Evolutionary conservation across 805 yeast genomes (phyloP).

Genomic region (Candida manassasensis): DNA sequence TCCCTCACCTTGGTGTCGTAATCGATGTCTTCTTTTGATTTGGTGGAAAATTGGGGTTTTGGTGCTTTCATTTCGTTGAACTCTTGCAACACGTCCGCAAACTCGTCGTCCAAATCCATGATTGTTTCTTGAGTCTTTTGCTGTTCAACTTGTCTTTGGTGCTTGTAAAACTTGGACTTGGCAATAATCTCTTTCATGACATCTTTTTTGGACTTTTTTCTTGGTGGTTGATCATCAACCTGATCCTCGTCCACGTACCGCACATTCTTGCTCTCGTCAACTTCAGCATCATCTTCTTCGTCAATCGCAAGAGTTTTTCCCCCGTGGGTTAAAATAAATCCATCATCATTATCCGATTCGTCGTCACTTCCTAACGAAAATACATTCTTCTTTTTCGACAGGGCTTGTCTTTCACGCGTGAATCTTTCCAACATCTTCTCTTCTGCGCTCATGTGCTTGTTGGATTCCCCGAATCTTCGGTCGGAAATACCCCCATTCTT

Average conservation of each 20-base stretch:
- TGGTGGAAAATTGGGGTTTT: slow-evolving; percentile 18
- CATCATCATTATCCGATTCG: slow-evolving; percentile 43
- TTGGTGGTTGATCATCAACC: slow-evolving; percentile 36
- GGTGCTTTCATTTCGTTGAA: slow-evolving; percentile 23
- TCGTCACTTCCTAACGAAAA: slow-evolving; percentile 65
- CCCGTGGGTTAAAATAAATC: slow-evolving; percentile 65
- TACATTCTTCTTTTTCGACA: slow-evolving; percentile 42
- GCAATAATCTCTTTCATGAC: slow-evolving; percentile 85
- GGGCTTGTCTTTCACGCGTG: slow-evolving; percentile 76
- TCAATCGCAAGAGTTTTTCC: slow-evolving; percentile 63
- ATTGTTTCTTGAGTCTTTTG: slow-evolving; percentile 57
- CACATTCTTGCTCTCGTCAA: slow-evolving; percentile 22
- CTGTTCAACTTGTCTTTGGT: slow-evolving; percentile 66
- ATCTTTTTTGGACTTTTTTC: slow-evolving; percentile 74
- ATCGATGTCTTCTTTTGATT: slow-evolving; percentile 40
- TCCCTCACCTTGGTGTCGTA: slow-evolving; percentile 67
- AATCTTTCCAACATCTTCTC: slow-evolving; percentile 95
- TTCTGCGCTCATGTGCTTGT: slow-evolving; percentile 65
- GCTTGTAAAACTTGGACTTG: slow-evolving; percentile 72
- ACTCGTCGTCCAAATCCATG: slow-evolving; percentile 66
- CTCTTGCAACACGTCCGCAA: slow-evolving; percentile 63
- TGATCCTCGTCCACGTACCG: slow-evolving; percentile 39
- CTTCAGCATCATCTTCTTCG: slow-evolving; percentile 46
- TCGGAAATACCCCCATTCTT: slow-evolving; percentile 78
- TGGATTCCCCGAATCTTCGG: slow-evolving; percentile 88